phyloP scores from a whole-genome alignment of 23 red algal genomes.

The Chondrus crispus region DNA sequence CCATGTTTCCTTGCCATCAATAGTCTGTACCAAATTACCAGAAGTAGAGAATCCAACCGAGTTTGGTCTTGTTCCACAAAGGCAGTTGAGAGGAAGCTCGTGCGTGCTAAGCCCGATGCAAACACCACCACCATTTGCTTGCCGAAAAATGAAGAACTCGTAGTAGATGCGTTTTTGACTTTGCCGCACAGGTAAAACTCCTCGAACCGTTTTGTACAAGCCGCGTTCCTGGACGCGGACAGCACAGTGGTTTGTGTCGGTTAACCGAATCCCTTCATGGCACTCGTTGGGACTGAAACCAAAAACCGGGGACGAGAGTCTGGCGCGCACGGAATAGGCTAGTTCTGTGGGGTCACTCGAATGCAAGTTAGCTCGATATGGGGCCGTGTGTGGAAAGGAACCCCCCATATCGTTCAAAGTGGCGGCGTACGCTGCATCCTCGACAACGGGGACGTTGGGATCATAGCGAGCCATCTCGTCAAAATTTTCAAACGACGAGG shows the following conservation, averaged over 20 bases:
- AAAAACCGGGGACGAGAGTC: constrained; percentile 71
- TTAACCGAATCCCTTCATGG: constrained; percentile 88
- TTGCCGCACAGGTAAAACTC: constrained; percentile 50
- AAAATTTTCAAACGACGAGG: constrained; percentile 81
- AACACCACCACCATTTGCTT: constrained; percentile 59
- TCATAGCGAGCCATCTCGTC: constrained; percentile 48
- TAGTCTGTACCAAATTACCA: constrained; percentile 80
- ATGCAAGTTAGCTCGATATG: constrained; percentile 42
- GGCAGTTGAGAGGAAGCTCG: constrained; percentile 84
- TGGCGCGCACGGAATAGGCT: constrained; percentile 78
- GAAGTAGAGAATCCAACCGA: constrained; percentile 86
- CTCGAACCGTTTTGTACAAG: constrained; percentile 79
- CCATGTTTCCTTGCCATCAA: constrained; percentile 96
- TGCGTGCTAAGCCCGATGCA: constrained; percentile 85
- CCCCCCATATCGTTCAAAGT: constrained; percentile 67
- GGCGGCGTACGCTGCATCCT: constrained; percentile 77
- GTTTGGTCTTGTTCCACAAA: constrained; percentile 94
- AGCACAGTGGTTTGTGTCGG: constrained; percentile 86
- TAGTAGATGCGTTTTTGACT: not conserved
- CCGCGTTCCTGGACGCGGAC: constrained; percentile 70
- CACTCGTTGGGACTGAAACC: constrained; percentile 88
- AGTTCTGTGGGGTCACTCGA: constrained; percentile 74
- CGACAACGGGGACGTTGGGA: constrained; percentile 19
- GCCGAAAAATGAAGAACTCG: constrained; percentile 68
- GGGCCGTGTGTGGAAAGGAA: constrained; percentile 65